Evolutionary conservation across 441 rosid genomes (phyloP), one percentile per base, ranked within the genome.

Genomic region (Viola pubescens): DNA sequence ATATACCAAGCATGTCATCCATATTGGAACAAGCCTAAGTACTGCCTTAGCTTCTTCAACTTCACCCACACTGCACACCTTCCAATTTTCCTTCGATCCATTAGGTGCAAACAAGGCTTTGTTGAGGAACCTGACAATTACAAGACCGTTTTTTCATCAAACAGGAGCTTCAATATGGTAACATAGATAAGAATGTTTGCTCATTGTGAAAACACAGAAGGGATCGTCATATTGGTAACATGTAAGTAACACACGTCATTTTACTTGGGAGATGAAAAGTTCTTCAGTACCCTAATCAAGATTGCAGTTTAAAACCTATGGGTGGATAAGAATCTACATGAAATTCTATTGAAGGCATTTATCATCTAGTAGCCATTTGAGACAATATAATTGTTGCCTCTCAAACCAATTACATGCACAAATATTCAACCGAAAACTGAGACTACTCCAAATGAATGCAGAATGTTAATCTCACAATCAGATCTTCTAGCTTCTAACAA

Each of bases 41-140:
- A 73, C 56, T 13, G 73, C 61, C 40, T 77, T 77, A 44, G 69
- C 65, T 53, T 73, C 80, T 73, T 76, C 75, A 37, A 70, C 65
- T 47, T 73, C 73, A 7, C 53, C 11, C 10, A 67, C 37, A 55
- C 55, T 67, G 60, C 68, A 68, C n/a, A 56, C 59, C 53, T 48
- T 76, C 10, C 42, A 62, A 58, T 58, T 37, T 9, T 49, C 75
- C 71, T 59, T 52, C 12, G 73, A 69, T 14, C 74, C 74, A 52
- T 71, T 61, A 16, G 70, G 64, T 38, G 67, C 65, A 54, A 67
- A 52, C 56, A 75, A 43, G 42, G 75, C 69, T 54, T 72, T 74
- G 69, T 72, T 66, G 48, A 77, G 79, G 16, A 72, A 72, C 69
- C 75, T 76, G 59, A 5, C 50, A 12, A 10, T 46, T 4, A 6